Evolutionary conservation across 1,284 basidiomycete species (phyloP), one percentile per base, ranked within the genome.

Genomic region (Amylostereum chailletii): DNA sequence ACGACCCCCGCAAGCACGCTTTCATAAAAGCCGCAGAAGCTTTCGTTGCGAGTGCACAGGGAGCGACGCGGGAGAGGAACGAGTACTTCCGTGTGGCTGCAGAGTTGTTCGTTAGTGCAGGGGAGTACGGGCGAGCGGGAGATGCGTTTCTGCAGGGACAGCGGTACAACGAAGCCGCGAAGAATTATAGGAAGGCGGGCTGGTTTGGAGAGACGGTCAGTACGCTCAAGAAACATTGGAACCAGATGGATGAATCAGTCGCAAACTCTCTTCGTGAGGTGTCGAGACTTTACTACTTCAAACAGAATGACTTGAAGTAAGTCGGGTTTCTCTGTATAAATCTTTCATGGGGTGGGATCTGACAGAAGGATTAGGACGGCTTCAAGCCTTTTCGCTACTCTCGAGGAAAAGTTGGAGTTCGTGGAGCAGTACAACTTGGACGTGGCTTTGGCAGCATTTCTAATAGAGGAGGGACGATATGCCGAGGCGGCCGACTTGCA

Each of bases 401-500:
- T 67, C 0, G 75, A 85, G 27, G 76, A 83, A 8, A 69, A 72
- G 11, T 53, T 83, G 5, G 72, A 78, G 40, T 86, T 80, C 52
- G 69, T 81, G 42, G 74, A 81, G 49, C 72, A 78, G 9, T 74
- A 71, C 45, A 75, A 72, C 27, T 66, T 86, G 4, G 75, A 80
- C 50, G 56, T 72, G 10, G 73, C 76, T 8, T 72, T 68, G n/a
- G 76, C 74, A 0, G 59, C 61, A 0, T 58, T 84, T 5, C 67
- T 85, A n/a, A 68, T 74, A 44, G 60, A 66, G 3, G 63, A 71
- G 3, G 73, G 71, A 3, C 64, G 69, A 51, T 68, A 63, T 42
- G 50, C 58, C 0, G 77, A 84, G 32, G 83, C 82, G 0, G 83
- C 81, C 0, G 68, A 78, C 10, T 58, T 83, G 11, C 74, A 81